These are phyloP conservation scores for Spiraea crenata DNA, from an alignment of 331 rosid species.

Conservation along the genomic window DNA sequence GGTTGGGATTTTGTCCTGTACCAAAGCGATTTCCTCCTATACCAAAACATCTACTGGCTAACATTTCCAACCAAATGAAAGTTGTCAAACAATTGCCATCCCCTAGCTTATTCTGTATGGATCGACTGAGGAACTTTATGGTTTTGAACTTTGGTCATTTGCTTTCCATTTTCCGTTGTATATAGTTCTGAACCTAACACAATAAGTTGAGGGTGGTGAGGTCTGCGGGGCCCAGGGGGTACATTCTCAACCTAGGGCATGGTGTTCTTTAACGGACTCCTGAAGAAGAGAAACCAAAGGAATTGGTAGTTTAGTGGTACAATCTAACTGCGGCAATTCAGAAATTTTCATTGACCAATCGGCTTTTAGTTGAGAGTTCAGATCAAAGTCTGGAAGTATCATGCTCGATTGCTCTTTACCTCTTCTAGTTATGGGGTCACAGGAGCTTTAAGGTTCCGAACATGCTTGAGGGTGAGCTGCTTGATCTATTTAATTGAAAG, in stretches of 20 bases:
- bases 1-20: not conserved
- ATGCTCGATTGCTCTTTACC: slow-evolving; percentile 7
- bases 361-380: slow-evolving; percentile 27
- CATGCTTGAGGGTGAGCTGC: not conserved
- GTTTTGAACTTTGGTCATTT: not conserved
- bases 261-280: slow-evolving; percentile 96
- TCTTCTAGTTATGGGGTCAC: not conserved
- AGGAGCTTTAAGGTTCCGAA: not conserved
- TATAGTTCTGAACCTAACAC: not conserved
- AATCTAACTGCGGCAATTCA: not conserved
- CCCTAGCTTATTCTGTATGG: not conserved
- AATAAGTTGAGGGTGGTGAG: slow-evolving; percentile 73
- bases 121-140: not conserved
- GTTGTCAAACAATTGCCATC: not conserved
- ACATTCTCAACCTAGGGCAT: slow-evolving; percentile 93
- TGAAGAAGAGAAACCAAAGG: slow-evolving; percentile 55
- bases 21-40: too few species aligned
- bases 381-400: slow-evolving; percentile 19
- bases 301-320: slow-evolving; percentile 37
- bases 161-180: not conserved
- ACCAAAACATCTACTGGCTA: not conserved
- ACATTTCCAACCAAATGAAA: not conserved
- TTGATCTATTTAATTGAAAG: not conserved
- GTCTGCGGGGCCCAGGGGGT: slow-evolving; percentile 82
- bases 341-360: slow-evolving; percentile 16